Percentiles rank a stretch among this genome's conserved stretches.
Conservation (phyloP, 1,139 yeast species). For the Taphrina betulina region DNA sequence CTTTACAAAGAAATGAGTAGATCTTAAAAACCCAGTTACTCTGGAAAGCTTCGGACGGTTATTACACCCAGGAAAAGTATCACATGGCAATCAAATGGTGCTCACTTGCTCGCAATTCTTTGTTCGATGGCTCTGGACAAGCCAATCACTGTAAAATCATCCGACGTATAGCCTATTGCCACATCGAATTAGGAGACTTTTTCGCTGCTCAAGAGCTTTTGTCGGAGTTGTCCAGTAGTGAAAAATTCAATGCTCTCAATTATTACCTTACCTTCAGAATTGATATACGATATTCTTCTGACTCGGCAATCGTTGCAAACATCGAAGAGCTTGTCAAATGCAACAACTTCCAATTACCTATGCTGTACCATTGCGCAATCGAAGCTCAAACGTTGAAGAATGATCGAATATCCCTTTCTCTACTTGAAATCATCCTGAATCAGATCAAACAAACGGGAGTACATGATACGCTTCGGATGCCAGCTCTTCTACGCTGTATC, state of each 20-base stretch:
- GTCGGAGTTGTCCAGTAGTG: slow-evolving; percentile 26
- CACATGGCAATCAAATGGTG: slow-evolving; percentile 35
- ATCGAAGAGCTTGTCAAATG: slow-evolving; percentile 17
- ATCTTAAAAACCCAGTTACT: slow-evolving; percentile 27
- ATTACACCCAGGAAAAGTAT: slow-evolving; percentile 28
- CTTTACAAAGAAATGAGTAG: background rate
- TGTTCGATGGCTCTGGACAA: slow-evolving; percentile 34
- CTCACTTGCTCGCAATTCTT: slow-evolving; percentile 16
- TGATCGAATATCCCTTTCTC: slow-evolving; percentile 31
- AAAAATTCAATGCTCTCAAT: slow-evolving; percentile 31
- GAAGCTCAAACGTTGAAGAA: slow-evolving; percentile 35
- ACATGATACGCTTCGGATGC: background rate
- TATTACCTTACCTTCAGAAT: slow-evolving; percentile 33
- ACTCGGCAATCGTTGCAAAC: slow-evolving; percentile 15
- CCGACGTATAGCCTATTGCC: slow-evolving; percentile 35
- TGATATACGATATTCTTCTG: slow-evolving; percentile 27
- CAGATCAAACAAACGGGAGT: slow-evolving; percentile 1
- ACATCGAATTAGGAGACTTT: slow-evolving; percentile 31
- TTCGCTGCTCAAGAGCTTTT: slow-evolving; percentile 13
- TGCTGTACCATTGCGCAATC: slow-evolving; percentile 36
- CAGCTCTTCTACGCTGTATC: slow-evolving; percentile 34
- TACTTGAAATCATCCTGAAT: slow-evolving; percentile 32
- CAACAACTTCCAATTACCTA: slow-evolving; percentile 16
- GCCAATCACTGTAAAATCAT: slow-evolving; percentile 31
- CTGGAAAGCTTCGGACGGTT: slow-evolving; percentile 35